Base-by-base conservation (phyloP, 176 grass and related monocot species). In the Microstegium vimineum region DNA sequence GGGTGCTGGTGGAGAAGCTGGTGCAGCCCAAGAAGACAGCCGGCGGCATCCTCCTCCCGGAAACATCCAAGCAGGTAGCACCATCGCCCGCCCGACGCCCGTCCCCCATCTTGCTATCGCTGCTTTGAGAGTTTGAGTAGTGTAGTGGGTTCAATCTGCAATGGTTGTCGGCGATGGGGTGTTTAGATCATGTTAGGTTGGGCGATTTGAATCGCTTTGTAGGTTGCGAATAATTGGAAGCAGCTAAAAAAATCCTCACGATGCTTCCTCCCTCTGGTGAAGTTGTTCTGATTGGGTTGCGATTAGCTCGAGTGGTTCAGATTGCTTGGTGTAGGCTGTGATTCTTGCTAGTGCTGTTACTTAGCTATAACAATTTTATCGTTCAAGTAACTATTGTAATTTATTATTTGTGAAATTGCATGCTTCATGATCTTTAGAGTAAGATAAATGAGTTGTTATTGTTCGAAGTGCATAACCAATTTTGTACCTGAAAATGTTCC, bases 1-100 rank as follows among this genome's bases (percentile, higher is more conserved):
- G 95, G 70, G 88, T 98, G 26, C 90, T 98, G 37, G 84, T 98
- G 18, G 86, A 98, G 92, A 98, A 94, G 92, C 72, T 98, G 45
- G 82, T 91, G 79, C 88, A 86, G 47, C 95, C 95, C 20, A 94
- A 91, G 78, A 98, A 90, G 92, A 98, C 86, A 71, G 75, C 57
- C 81, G 84, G 86, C 36, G 95, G 95, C 61, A 88, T 98, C 84
- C 90, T 98, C 62, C 95, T 98, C 70, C 95, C 95, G 23, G 95
- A 98, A 64, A 93, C 91, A 75, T 94, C 92, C 81, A 94, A 89
- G 80, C 90, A 91, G 95, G 95, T 98, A 45, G 12, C 54, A 40
- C 31, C 1, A 43, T 52, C 45, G 22, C 49, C 7, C 26, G 3
- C 22, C 12, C 6, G 10, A 23, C 46, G 0, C 7, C 13, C 5